Base-by-base conservation (phyloP, 352 stramenopile species). In the Phytophthora meadii region DNA sequence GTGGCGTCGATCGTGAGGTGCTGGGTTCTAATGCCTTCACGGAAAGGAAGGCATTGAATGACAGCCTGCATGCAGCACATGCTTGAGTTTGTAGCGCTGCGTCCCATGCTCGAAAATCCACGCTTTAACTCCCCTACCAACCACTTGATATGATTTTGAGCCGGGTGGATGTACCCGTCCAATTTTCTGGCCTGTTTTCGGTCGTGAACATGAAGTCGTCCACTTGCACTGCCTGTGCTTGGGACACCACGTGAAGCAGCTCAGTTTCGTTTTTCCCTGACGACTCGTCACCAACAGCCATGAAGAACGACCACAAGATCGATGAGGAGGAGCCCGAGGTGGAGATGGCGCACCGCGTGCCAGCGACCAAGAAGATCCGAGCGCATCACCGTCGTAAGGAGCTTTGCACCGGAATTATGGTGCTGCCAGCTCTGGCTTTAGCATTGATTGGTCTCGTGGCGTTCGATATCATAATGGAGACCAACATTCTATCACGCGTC, bases 381-480 rank as follows among this genome's bases (percentile, higher is more conserved):
- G 30, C 28, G 8, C 51, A 50, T 22, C 59, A 34, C 19, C 59
- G 42, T 5, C 42, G 32, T 50, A 61, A 67, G 30, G 58, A 68
- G 3, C 30, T 60, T 15, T 62, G 51, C 61, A 48, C 44, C 24
- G 17, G 47, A 10, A 49, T 54, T 17, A 32, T 65, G 54, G 15
- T 65, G 14, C 40, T 65, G 7, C 54, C 54, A 12, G 47, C 47
- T 11, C 25, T 70, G 17, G 47, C 24, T 10, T 25, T 70, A 2
- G 32, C 32, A 1, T 32, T 70, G 6, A 50, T 60, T 25, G 54
- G 54, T 8, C 54, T 70, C 46, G 61, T 60, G 39, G 34, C 47
- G 11, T 65, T 65, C 32, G 61, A 70, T 42, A 34, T 70, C 40
- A 32, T 70, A 14, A 70, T 70, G 54, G 61, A 70, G 61, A 70